Base-by-base conservation (phyloP, 2,329 filamentous ascomycete genomes). In the Neospermospora avenae region DNA sequence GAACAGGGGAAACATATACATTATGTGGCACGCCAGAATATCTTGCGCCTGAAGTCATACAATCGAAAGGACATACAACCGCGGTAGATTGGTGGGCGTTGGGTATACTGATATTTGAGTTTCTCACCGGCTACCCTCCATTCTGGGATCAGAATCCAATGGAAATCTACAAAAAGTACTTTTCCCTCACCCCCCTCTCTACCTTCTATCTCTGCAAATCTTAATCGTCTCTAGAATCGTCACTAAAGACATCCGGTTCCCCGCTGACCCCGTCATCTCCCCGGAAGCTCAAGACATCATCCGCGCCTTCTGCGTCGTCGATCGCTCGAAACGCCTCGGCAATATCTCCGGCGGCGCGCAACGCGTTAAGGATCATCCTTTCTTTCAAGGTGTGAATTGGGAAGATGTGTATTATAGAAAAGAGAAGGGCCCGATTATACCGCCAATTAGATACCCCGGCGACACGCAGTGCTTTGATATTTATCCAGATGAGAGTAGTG, bases 1-100 rank as follows among this genome's bases (percentile, higher is more conserved):
- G 48, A 65, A 66, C n/a, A 81, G 79, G 80, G 70, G 89, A 93
- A 76, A 93, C 90, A 5, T 93, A 93, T 70, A 93, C 90, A 3
- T 81, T 93, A 28, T 93, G 90, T 74, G 90, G 90, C 54, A 93
- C 90, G 1, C 90, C 90, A 48, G 90, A 93, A 72, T 93, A 93
- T 73, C 84, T 93, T 48, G 90, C 90, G 1, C 90, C 90, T 4
- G 90, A 93, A 76, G 90, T 93, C 44, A 93, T 93, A 67, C 85
- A 91, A 66, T 92, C 91, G 72, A 91, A 90, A 72, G 90, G 88
- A 13, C 85, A 88, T 70, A 87, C 84, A 2, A 86, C 84, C 2
- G 89, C 90, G 14, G 90, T 93, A 37, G 90, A 93, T 77, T 93
- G 90, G 90, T 93, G 90, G 90, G 90, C 90, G 0, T 80, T 95